phyloP scores from a whole-genome alignment of 1,139 yeast genomes.

The Magnusiomyces sp. region DNA sequence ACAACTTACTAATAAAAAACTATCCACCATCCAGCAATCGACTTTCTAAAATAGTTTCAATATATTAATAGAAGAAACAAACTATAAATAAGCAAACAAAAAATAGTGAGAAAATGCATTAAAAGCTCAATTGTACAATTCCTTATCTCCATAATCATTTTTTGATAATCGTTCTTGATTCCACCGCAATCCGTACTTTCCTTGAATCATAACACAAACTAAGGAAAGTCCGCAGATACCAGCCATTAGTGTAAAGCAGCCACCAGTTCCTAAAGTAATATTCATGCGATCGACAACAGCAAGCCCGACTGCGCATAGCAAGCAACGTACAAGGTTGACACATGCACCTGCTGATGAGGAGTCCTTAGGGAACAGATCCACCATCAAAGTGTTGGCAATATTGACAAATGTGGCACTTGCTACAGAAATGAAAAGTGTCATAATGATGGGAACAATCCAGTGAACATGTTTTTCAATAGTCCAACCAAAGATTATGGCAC shows the following conservation, averaged over 20 bases:
- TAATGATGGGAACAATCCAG: conserved; percentile 48
- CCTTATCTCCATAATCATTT: neutral
- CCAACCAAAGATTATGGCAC: conserved; percentile 62
- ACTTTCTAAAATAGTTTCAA: too few species aligned
- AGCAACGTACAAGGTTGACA: conserved; percentile 53
- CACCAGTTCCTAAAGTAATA: conserved; percentile 46
- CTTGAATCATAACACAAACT: neutral
- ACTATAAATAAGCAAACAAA: too few species aligned
- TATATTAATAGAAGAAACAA: too few species aligned
- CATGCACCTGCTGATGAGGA: conserved; percentile 56
- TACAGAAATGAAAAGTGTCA: conserved; percentile 39
- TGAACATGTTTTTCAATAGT: conserved; percentile 42
- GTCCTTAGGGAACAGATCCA: conserved; percentile 51
- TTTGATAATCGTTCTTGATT: conserved; percentile 1
- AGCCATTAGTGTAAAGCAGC: conserved; percentile 52
- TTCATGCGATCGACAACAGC: conserved; percentile 56
- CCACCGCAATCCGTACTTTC: neutral
- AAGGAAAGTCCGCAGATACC: conserved; percentile 26
- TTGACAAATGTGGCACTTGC: conserved; percentile 43
- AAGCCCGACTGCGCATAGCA: conserved; percentile 51
- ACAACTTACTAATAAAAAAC: too few species aligned
- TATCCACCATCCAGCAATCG: too few species aligned
- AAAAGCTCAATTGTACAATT: neutral
- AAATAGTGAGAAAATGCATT: too few species aligned
- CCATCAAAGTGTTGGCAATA: conserved; percentile 46